Percentiles rank a stretch among this genome's conserved stretches.
Conservation (phyloP, 1,284 basidiomycete genomes). For the Pseudozyma tsukubaensis region DNA sequence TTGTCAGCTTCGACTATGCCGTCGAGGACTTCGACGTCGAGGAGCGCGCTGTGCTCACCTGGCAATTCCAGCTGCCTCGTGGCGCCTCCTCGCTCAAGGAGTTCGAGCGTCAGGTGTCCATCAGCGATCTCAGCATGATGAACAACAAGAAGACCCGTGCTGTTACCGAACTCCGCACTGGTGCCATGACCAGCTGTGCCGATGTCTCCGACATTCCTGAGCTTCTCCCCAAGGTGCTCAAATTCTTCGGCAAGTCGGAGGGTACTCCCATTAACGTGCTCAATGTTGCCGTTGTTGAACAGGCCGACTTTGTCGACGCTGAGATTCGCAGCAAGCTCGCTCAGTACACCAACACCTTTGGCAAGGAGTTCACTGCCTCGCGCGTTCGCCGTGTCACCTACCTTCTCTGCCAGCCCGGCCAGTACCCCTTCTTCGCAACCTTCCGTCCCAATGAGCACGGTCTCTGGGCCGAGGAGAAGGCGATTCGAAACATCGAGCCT, state of each 20-base stretch:
- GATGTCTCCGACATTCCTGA: conserved; percentile 56
- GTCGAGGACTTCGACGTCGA: conserved; percentile 77
- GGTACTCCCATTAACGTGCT: conserved; percentile 74
- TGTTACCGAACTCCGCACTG: conserved; percentile 57
- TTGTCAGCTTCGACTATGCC: conserved; percentile 89
- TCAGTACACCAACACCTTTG: conserved; percentile 80
- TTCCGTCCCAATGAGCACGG: conserved; percentile 77
- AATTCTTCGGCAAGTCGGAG: conserved; percentile 53
- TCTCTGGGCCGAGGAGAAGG: conserved; percentile 90
- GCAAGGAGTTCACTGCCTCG: conserved; percentile 76
- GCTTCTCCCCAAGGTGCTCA: conserved; percentile 57
- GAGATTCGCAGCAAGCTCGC: conserved; percentile 82
- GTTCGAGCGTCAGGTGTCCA: conserved; percentile 64
- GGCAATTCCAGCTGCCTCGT: conserved; percentile 73
- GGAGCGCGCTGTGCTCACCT: conserved; percentile 66
- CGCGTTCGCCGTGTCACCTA: conserved; percentile 93
- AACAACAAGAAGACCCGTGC: conserved; percentile 49
- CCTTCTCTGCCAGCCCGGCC: conserved; percentile 87
- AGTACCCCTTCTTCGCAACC: conserved; percentile 96
- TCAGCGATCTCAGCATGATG: conserved; percentile 62
- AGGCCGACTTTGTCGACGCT: conserved; percentile 81
- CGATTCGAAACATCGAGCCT: conserved; percentile 98
- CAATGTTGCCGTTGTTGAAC: conserved; percentile 76
- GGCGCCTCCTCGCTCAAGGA: conserved; percentile 51
- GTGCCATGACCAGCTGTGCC: conserved; percentile 66